phyloP scores from a whole-genome alignment of 192 early-diverging fungal species.

The Rhizoclosmatium globosum region DNA sequence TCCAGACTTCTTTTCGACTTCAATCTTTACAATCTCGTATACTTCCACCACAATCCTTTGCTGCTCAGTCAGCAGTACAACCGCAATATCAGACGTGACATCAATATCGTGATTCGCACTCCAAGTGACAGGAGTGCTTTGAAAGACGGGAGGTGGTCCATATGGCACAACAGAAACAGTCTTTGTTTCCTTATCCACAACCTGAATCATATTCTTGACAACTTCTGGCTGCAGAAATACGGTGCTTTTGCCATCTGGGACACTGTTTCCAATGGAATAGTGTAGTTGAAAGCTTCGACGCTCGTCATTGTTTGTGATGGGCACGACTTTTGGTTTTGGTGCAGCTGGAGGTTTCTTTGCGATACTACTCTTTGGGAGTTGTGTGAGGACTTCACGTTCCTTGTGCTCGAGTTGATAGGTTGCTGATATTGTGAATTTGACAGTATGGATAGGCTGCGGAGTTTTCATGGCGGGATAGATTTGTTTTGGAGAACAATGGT shows the following conservation, averaged over 20 bases:
- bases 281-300: constrained; percentile 11
- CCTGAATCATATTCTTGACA: neutral
- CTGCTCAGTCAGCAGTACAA: neutral
- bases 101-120: constrained; percentile 1
- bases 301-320: constrained; percentile 15
- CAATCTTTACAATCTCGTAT: constrained; percentile 15
- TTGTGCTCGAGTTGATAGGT: neutral
- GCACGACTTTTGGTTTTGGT: neutral
- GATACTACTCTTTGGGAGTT: neutral
- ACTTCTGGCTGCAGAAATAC: constrained; percentile 10
- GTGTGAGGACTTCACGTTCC: neutral
- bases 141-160: neutral
- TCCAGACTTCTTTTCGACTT: constrained; percentile 26
- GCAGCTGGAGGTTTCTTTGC: neutral
- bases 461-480: neutral
- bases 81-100: neutral
- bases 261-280: constrained; percentile 6
- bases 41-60: neutral
- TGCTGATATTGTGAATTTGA: neutral
- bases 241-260: constrained; percentile 12
- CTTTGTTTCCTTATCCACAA: neutral
- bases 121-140: constrained; percentile 10
- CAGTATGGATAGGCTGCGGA: neutral
- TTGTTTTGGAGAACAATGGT: neutral
- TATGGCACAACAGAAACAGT: neutral